Evolutionary conservation across 1,284 basidiomycete species (phyloP).

Genomic region (Inonotus obliquus): DNA sequence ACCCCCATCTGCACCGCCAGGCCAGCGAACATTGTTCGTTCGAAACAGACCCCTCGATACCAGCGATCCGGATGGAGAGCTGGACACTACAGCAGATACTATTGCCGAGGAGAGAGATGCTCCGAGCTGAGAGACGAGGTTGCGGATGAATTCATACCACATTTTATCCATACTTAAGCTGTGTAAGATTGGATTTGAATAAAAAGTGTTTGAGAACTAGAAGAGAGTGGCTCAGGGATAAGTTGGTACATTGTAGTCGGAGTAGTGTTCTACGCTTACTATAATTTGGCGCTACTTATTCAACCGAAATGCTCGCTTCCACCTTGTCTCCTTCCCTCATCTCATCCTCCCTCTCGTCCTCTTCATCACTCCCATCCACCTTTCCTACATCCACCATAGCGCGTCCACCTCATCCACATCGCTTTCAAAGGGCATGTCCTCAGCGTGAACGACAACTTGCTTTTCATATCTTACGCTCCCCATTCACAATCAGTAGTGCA

Average conservation of each 20-base stretch:
- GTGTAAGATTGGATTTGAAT: background rate
- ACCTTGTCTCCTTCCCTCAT: constrained; percentile 10
- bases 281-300: constrained; percentile 1
- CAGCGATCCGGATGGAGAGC: background rate
- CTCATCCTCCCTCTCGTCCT: background rate
- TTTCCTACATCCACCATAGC: background rate
- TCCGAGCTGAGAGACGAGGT: background rate
- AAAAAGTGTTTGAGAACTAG: background rate
- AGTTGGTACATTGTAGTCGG: background rate
- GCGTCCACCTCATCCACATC: background rate
- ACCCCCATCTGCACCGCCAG: background rate
- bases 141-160: background rate
- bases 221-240: background rate
- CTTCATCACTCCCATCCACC: background rate
- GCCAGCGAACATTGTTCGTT: background rate
- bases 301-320: constrained; percentile 4
- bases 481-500: background rate
- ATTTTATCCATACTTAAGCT: background rate
- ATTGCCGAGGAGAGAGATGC: background rate
- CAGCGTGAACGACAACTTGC: constrained; percentile 6
- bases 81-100: background rate
- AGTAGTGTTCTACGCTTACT: constrained; percentile 1
- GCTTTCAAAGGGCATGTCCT: constrained; percentile 4
- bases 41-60: too few species aligned
- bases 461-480: constrained; percentile 2